phyloP scores from a whole-genome alignment of 148 eudicot species.

The Cornus suecica region DNA sequence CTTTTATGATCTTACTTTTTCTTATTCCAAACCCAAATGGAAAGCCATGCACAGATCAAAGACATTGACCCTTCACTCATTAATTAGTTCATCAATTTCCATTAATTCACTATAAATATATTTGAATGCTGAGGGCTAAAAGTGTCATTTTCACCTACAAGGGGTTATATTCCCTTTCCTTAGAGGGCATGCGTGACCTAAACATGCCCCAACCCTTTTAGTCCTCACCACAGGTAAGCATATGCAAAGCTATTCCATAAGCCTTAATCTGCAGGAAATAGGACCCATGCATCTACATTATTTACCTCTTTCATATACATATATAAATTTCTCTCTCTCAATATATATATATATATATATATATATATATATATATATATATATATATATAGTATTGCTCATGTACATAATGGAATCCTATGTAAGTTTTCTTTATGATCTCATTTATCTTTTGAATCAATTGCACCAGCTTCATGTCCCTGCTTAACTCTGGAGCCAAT shows the following conservation, averaged over 20 bases:
- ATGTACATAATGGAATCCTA: slow-evolving; percentile 19
- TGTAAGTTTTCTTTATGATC: slow-evolving; percentile 19
- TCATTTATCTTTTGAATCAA: slow-evolving; percentile 2
- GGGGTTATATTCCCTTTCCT: not conserved
- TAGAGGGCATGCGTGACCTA: not conserved
- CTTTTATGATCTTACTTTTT: slow-evolving; percentile 15
- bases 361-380: not conserved
- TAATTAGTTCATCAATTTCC: not conserved
- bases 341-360: too few species aligned
- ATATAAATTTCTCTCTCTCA: too few species aligned
- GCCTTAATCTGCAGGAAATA: not conserved
- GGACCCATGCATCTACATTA: not conserved
- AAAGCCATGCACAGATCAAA: slow-evolving; percentile 7
- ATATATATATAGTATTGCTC: not conserved
- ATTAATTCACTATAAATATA: not conserved
- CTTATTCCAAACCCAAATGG: slow-evolving; percentile 29
- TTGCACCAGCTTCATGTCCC: slow-evolving; percentile 16
- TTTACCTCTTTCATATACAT: not conserved
- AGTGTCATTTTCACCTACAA: not conserved
- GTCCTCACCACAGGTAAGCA: not conserved
- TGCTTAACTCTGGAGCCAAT: slow-evolving; percentile 15
- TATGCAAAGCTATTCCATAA: slow-evolving; percentile 5
- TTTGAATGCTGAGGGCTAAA: not conserved
- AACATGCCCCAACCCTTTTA: not conserved
- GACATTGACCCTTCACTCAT: not conserved